Percentiles rank a stretch among this genome's conserved stretches.
phyloP scores from a whole-genome alignment of 2,329 filamentous ascomycete genomes.

The Triangularia setosa region DNA sequence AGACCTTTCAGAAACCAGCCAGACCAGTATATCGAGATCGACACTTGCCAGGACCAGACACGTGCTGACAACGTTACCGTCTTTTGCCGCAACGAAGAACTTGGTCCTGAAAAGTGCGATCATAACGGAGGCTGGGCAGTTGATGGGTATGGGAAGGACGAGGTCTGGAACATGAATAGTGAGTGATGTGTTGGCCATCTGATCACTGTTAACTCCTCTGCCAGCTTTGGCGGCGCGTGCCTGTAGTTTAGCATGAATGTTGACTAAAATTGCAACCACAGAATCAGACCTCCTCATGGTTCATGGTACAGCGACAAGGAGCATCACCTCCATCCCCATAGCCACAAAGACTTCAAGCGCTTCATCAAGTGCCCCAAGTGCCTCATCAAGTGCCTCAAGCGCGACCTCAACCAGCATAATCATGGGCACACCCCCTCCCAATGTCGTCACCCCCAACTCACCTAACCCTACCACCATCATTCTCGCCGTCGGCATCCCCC shows the following conservation, averaged over 20 bases:
- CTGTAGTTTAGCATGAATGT: not conserved
- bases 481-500: not conserved
- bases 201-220: no score
- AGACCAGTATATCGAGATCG: no score
- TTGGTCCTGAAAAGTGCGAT: not conserved
- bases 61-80: not conserved
- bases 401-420: not conserved
- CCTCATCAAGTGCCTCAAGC: not conserved
- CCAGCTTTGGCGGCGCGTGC: no score
- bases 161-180: not conserved
- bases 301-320: not conserved
- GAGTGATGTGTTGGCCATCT: not conserved
- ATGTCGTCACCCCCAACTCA: not conserved
- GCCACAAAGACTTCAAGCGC: not conserved
- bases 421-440: not conserved
- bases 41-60: no score
- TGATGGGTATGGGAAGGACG: not conserved
- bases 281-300: not conserved
- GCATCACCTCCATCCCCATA: not conserved
- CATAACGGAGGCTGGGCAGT: not conserved
- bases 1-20: not conserved
- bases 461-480: not conserved
- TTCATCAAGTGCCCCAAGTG: not conserved
- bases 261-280: not conserved
- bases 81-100: not conserved